phyloP scores from a whole-genome alignment of 2,329 filamentous ascomycete genomes.

The Waltergamsia citrina region DNA sequence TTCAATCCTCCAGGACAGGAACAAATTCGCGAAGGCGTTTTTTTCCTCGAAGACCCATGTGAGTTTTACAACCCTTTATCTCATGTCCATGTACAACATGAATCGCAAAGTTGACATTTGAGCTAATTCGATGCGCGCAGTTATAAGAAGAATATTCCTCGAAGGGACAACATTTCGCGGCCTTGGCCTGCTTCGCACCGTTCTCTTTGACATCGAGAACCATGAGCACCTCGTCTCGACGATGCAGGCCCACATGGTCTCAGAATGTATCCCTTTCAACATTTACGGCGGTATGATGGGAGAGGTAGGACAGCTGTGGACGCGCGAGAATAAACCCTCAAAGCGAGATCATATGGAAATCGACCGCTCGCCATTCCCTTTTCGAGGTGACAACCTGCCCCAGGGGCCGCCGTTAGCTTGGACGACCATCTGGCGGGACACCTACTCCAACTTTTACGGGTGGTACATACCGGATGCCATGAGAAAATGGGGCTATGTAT shows the following conservation, averaged over 20 bases:
- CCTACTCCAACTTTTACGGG: constrained; percentile 2
- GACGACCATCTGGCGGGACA: constrained; percentile 1
- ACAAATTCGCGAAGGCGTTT: no score
- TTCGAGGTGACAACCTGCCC: background rate
- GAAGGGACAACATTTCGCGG: background rate
- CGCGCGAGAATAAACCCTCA: background rate
- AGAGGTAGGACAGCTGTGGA: background rate
- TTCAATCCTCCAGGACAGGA: no score
- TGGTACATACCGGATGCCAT: background rate
- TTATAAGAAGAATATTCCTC: no score
- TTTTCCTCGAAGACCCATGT: no score
- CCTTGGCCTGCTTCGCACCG: background rate
- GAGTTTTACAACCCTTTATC: no score
- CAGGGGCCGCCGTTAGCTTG: constrained; percentile 1
- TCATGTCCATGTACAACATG: no score
- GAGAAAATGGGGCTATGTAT: constrained; percentile 6
- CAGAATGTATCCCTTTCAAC: background rate
- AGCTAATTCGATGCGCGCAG: no score
- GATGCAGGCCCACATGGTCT: background rate
- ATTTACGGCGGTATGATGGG: background rate
- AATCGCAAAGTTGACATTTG: no score
- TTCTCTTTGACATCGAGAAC: background rate
- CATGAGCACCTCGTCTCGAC: background rate
- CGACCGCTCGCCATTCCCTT: background rate
- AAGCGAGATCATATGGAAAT: background rate